phyloP scores from a whole-genome alignment of 257 asterid genomes.

The Lithospermum erythrorhizon region DNA sequence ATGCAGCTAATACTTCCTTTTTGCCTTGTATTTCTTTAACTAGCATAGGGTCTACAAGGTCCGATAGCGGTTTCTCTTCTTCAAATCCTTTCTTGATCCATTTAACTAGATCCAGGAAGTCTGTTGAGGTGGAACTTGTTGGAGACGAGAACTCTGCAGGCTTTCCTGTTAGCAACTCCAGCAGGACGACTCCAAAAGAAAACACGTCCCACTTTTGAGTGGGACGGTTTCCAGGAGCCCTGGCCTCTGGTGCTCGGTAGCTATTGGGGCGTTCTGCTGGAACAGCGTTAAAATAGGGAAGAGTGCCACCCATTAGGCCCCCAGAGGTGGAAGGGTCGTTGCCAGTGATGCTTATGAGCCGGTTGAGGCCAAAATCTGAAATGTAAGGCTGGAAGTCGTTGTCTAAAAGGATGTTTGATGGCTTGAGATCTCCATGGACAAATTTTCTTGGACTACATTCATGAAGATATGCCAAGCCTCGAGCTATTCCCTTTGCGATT shows the following conservation, averaged over 20 bases:
- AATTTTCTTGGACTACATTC: conserved; percentile 94
- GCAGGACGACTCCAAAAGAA: conserved; percentile 78
- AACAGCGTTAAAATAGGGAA: conserved; percentile 52
- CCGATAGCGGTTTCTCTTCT: conserved; percentile 58
- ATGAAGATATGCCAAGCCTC: conserved; percentile 84
- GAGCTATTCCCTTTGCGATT: conserved; percentile 61
- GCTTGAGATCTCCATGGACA: conserved; percentile 75
- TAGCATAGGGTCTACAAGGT: conserved; percentile 72
- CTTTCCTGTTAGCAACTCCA: conserved; percentile 76
- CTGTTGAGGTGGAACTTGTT: conserved; percentile 51
- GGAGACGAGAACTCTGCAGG: conserved; percentile 68
- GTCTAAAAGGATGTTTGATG: conserved; percentile 90
- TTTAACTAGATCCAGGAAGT: conserved; percentile 57
- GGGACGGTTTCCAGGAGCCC: conserved; percentile 44
- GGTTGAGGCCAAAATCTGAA: conserved; percentile 87
- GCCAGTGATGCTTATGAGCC: conserved; percentile 79
- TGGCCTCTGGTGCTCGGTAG: conserved; percentile 80
- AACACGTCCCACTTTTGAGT: conserved; percentile 95
- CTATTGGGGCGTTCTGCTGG: conserved; percentile 47
- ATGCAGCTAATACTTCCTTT: conserved; percentile 66
- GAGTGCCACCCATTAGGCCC: conserved; percentile 82
- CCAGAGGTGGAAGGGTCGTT: conserved; percentile 78
- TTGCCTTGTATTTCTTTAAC: conserved; percentile 63
- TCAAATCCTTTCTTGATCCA: conserved; percentile 92
- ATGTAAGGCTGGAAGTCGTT: conserved; percentile 51